Percentiles rank a stretch among this genome's conserved stretches.
Evolutionary conservation across 164 flowering plant genomes (phyloP).

Genomic region (Cinnamomum chago): DNA sequence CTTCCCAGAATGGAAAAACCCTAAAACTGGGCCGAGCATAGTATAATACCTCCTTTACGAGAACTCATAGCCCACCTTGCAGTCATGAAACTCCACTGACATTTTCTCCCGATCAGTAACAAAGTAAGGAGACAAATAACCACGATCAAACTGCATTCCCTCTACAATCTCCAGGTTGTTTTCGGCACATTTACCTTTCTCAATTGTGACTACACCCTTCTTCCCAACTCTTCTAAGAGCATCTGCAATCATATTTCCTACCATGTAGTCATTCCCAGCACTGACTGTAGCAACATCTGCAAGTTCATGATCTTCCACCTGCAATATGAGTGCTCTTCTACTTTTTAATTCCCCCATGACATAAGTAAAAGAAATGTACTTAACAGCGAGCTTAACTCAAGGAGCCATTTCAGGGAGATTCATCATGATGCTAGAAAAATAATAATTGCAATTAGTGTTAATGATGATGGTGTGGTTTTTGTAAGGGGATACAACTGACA

Average conservation of each 20-base stretch:
- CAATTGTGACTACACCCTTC: constrained; percentile 65
- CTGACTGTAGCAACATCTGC: constrained; percentile 86
- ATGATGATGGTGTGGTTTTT: neutral
- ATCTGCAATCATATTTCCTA: constrained; percentile 84
- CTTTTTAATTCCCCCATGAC: neutral
- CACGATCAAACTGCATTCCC: constrained; percentile 95
- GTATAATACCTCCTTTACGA: neutral
- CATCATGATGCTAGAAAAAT: neutral
- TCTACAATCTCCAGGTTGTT: constrained; percentile 62
- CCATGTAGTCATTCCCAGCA: constrained; percentile 78
- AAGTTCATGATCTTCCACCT: constrained; percentile 87
- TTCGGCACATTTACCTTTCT: constrained; percentile 59
- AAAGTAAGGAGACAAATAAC: constrained; percentile 84
- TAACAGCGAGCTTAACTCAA: neutral
- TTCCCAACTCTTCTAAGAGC: constrained; percentile 73
- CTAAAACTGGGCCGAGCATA: neutral
- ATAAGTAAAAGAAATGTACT: neutral
- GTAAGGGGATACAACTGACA: neutral
- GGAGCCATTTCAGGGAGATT: neutral
- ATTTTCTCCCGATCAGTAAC: constrained; percentile 66
- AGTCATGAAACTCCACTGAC: constrained; percentile 59
- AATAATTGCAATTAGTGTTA: no score
- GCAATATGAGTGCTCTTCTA: constrained; percentile 15
- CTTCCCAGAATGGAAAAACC: neutral
- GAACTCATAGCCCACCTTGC: constrained; percentile 54